phyloP scores from a whole-genome alignment of 176 grass and related monocot species.

The Avena sativa region DNA sequence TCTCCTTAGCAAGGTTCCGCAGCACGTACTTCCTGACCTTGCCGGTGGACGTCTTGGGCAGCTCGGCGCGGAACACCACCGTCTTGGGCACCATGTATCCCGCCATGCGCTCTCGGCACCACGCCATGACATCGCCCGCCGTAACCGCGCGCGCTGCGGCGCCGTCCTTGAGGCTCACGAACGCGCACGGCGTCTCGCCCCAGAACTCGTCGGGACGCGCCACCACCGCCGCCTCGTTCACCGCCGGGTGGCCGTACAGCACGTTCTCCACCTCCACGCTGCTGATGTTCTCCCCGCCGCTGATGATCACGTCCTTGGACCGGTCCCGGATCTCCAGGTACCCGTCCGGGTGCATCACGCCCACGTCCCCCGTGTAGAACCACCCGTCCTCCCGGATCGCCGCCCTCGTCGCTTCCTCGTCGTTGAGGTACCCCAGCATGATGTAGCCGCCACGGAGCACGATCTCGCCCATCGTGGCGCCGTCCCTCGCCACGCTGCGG shows the following conservation, averaged over 20 bases:
- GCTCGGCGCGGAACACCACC: no score
- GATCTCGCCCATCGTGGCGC: slow-evolving; percentile 67
- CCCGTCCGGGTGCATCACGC: slow-evolving; percentile 81
- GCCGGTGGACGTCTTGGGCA: no score
- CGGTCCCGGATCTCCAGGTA: slow-evolving; percentile 86
- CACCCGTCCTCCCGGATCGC: slow-evolving; percentile 62
- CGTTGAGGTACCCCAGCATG: slow-evolving; percentile 71
- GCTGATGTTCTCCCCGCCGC: slow-evolving; percentile 92
- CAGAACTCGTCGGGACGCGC: slow-evolving; percentile 76
- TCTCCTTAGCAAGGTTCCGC: no score
- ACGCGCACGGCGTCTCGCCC: slow-evolving; percentile 94
- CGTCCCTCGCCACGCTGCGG: slow-evolving; percentile 59
- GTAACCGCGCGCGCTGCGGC: no score
- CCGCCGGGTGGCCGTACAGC: slow-evolving; percentile 72
- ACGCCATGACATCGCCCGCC: no score
- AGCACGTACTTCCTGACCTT: no score
- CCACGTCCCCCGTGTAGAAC: slow-evolving; percentile 89
- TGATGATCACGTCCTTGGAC: slow-evolving; percentile 97
- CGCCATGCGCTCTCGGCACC: no score
- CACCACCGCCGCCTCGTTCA: slow-evolving; percentile 80
- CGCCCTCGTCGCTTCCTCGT: slow-evolving; percentile 45
- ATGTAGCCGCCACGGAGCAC: slow-evolving; percentile 65
- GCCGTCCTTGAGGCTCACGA: slow-evolving; percentile 61
- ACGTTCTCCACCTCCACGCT: slow-evolving; percentile 90
- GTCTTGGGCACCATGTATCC: no score